Conservation (phyloP, 1,284 basidiomycete species). For the Malassezia pachydermatis region DNA sequence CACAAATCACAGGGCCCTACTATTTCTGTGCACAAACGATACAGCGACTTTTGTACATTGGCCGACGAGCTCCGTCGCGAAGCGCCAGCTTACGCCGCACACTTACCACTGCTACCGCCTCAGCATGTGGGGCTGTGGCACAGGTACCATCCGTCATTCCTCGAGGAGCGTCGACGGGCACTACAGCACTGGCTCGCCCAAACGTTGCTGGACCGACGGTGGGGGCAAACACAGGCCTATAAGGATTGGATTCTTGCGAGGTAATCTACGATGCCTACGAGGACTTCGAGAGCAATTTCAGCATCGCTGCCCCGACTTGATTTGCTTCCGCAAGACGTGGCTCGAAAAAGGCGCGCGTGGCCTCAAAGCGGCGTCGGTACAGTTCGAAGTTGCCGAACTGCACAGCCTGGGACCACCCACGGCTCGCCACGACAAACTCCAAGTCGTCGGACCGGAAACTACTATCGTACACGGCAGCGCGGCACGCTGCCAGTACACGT, state of each 20-base stretch:
- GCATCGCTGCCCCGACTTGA: slow-evolving; percentile 75
- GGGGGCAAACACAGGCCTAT: slow-evolving; percentile 24
- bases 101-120: slow-evolving; percentile 29
- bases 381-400: slow-evolving; percentile 83
- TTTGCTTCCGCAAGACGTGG: slow-evolving; percentile 76
- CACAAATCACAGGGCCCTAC: slow-evolving; percentile 1
- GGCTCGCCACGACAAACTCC: slow-evolving; percentile 84
- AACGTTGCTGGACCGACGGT: slow-evolving; percentile 28
- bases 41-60: slow-evolving; percentile 8
- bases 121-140: slow-evolving; percentile 26
- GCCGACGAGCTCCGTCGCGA: not conserved
- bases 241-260: slow-evolving; percentile 29
- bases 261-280: no score
- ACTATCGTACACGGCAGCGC: slow-evolving; percentile 65
- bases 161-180: slow-evolving; percentile 32
- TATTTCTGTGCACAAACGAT: slow-evolving; percentile 7
- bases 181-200: slow-evolving; percentile 36
- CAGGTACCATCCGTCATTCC: slow-evolving; percentile 31
- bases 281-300: slow-evolving; percentile 59
- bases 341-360: slow-evolving; percentile 72
- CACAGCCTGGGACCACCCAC: slow-evolving; percentile 71
- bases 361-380: slow-evolving; percentile 70
- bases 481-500: slow-evolving; percentile 30
- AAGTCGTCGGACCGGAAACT: slow-evolving; percentile 78
- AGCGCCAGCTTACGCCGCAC: slow-evolving; percentile 17